A percentile compares a stretch with the other conserved stretches of the same genome.
phyloP scores from a whole-genome alignment of 805 yeast species.

The Pichia heedii region DNA sequence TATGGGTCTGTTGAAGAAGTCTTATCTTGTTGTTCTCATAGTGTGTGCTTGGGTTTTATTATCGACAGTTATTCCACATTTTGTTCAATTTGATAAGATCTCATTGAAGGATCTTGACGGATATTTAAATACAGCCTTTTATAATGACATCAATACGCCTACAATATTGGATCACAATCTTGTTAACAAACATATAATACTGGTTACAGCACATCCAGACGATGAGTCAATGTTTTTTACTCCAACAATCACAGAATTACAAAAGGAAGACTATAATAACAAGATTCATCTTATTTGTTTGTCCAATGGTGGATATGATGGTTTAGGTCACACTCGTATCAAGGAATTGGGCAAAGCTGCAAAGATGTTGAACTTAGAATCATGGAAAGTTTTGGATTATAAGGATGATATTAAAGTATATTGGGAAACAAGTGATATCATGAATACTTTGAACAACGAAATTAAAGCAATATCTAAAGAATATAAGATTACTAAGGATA shows the following conservation, averaged over 20 bases:
- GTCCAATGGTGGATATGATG: slow-evolving; percentile 70
- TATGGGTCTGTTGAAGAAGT: slow-evolving; percentile 2
- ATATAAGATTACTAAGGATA: slow-evolving; percentile 12
- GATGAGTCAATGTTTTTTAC: slow-evolving; percentile 97
- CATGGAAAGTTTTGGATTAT: slow-evolving; percentile 41
- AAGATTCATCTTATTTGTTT: slow-evolving; percentile 55
- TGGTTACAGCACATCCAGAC: slow-evolving; percentile 88
- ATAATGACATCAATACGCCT: slow-evolving; percentile 18
- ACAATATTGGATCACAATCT: slow-evolving; percentile 13
- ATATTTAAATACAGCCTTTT: slow-evolving; percentile 11
- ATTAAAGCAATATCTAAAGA: slow-evolving; percentile 1
- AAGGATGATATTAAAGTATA: slow-evolving; percentile 57
- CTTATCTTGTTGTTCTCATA: not conserved
- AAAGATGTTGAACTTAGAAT: slow-evolving; percentile 38
- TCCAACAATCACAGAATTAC: slow-evolving; percentile 55
- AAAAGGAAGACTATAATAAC: slow-evolving; percentile 40
- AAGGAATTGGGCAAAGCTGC: slow-evolving; percentile 53
- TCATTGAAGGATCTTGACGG: slow-evolving; percentile 10
- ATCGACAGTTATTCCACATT: slow-evolving; percentile 9
- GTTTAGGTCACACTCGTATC: slow-evolving; percentile 56
- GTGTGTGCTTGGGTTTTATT: slow-evolving; percentile 8
- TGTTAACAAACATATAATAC: slow-evolving; percentile 18
- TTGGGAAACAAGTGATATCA: slow-evolving; percentile 50
- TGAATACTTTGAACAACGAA: slow-evolving; percentile 26
- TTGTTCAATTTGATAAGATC: not conserved